Evolutionary conservation across 495 filamentous ascomycete species (phyloP).

Genomic region (Neurospora hispaniola): DNA sequence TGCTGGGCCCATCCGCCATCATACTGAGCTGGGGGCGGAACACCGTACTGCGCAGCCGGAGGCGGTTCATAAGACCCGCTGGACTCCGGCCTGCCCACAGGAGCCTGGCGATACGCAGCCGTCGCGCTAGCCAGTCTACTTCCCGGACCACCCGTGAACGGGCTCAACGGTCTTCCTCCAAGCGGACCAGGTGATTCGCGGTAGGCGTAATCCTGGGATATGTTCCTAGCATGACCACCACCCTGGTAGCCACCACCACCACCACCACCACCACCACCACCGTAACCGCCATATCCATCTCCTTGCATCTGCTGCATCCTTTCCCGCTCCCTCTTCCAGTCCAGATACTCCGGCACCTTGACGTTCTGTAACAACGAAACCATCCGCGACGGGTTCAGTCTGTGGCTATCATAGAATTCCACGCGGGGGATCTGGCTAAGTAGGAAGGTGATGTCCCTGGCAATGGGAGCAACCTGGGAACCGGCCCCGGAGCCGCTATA

Average conservation of each 20-base stretch:
- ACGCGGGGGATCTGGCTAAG: slow-evolving; percentile 73
- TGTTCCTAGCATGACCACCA: neutral
- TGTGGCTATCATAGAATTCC: slow-evolving; percentile 52
- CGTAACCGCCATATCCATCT: neutral
- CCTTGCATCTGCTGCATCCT: neutral
- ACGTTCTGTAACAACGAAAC: slow-evolving; percentile 62
- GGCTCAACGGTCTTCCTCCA: slow-evolving; percentile 22
- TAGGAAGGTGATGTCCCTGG: slow-evolving; percentile 71
- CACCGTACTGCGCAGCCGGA: slow-evolving; percentile 20
- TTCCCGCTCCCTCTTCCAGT: slow-evolving; percentile 24
- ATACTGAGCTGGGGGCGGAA: slow-evolving; percentile 8
- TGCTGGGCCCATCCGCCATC: neutral
- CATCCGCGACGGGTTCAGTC: slow-evolving; percentile 59
- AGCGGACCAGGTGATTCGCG: slow-evolving; percentile 30
- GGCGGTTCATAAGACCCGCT: slow-evolving; percentile 37
- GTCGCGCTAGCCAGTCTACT: slow-evolving; percentile 6
- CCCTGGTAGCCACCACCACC: neutral
- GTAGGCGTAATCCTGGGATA: neutral
- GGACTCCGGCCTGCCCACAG: slow-evolving; percentile 23
- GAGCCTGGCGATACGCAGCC: slow-evolving; percentile 16
- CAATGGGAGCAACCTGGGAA: slow-evolving; percentile 39
- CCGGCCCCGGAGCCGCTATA: slow-evolving; percentile 24
- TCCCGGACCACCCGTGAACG: slow-evolving; percentile 16
- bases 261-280: neutral
- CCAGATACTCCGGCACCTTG: slow-evolving; percentile 47